Evolutionary conservation across 257 asterid species (phyloP), one percentile per base, ranked within the genome.

Genomic region (Petunia secreta): DNA sequence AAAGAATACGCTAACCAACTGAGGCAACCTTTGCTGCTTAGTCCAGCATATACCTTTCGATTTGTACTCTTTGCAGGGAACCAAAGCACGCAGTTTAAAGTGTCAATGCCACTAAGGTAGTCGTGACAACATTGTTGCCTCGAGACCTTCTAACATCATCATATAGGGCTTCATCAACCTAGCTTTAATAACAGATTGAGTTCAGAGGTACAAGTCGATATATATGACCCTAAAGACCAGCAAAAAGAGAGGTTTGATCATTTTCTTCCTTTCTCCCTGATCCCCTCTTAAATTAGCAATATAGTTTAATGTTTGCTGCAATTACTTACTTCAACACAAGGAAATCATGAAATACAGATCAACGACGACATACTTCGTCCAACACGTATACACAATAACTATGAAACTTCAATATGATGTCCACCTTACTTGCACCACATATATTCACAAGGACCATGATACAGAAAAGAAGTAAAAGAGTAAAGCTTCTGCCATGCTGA

Each of bases 121-220:
- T 25, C 25, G 25, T 25, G 25, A 25, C 25, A 25, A 25, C 25
- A 25, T 25, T 25, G 25, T 25, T 25, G 25, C 25, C 25, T 25
- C 25, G 25, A 25, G 25, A 25, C 25, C 25, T 25, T 25, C 25
- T 25, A 25, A 25, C 25, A 25, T 25, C 25, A 25, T 25, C 25
- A 25, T 25, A 25, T 25, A 25, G 25, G 0, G 25, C 25, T 25
- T 25, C 25, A 25, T 25, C 25, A 25, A 25, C 25, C 25, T 25
- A 25, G 25, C 25, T 0, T 25, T 0, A 25, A 25, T 25, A 25
- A 0, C 0, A 25, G 69, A 63, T 63, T 1, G 4, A 63, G 36
- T 63, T 63, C 69, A 63, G 69, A 63, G 69, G 44, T 36, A 37
- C 38, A 63, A 38, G 73, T 34, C 73, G 39, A 64, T 5, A 64